phyloP scores from a whole-genome alignment of 768 basidiomycete genomes.

The Suillus plorans region DNA sequence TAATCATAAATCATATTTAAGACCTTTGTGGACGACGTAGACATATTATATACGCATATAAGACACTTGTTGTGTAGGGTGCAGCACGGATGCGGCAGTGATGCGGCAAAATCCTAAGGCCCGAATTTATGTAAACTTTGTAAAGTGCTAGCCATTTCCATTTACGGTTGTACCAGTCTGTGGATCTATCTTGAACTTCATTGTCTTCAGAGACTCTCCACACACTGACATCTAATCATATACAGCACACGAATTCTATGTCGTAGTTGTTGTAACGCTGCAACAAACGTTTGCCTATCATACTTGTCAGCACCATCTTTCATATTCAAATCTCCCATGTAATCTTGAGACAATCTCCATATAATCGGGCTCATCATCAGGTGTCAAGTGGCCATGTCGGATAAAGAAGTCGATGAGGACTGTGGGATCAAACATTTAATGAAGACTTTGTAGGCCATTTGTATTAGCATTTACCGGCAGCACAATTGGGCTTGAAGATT shows the following conservation, averaged over 20 bases:
- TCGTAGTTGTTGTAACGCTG: neutral
- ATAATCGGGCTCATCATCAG: constrained; percentile 85
- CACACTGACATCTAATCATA: neutral
- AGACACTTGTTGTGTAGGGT: too few species aligned
- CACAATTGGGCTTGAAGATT: constrained; percentile 93
- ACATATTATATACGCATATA: too few species aligned
- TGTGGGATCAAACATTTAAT: constrained; percentile 24
- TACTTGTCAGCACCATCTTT: constrained; percentile 40
- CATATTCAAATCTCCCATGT: constrained; percentile 71
- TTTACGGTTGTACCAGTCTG: neutral
- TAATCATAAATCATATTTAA: too few species aligned
- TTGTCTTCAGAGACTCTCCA: neutral
- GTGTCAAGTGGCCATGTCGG: constrained; percentile 79
- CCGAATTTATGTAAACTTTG: too few species aligned
- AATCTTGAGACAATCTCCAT: constrained; percentile 73
- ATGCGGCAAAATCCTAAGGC: too few species aligned
- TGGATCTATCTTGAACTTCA: neutral
- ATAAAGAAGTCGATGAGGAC: constrained; percentile 90
- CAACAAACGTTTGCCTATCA: neutral
- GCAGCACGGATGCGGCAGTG: too few species aligned
- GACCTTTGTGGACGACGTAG: too few species aligned
- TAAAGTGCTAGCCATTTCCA: neutral
- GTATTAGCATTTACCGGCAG: constrained; percentile 53
- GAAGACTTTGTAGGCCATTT: neutral
- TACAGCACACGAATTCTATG: too few species aligned